phyloP scores from a whole-genome alignment of 352 stramenopile species.

The Globisporangium solare region DNA sequence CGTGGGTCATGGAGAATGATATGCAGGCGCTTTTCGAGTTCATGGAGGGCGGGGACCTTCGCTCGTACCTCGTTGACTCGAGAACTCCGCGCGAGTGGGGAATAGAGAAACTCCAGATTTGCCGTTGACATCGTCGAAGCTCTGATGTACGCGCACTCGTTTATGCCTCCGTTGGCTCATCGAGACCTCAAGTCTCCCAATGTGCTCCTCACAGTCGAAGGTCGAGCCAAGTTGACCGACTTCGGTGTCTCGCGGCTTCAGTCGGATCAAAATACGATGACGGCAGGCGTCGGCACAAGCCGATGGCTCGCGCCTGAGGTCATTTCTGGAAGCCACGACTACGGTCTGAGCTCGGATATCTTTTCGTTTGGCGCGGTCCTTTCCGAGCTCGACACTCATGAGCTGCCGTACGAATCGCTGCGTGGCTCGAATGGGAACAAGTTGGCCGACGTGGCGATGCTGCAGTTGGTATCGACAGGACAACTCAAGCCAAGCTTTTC shows the following conservation, averaged over 20 bases:
- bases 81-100: neutral
- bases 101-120: constrained; percentile 16
- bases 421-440: constrained; percentile 18
- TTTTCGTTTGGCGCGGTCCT: constrained; percentile 34
- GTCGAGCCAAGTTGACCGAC: constrained; percentile 18
- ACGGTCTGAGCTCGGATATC: neutral
- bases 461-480: constrained; percentile 28
- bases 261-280: constrained; percentile 14
- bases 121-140: constrained; percentile 14
- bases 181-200: constrained; percentile 21
- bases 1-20: constrained; percentile 11
- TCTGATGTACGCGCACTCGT: constrained; percentile 11
- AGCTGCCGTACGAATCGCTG: constrained; percentile 27
- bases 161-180: constrained; percentile 16
- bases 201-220: constrained; percentile 13
- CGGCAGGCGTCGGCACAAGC: constrained; percentile 16
- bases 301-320: constrained; percentile 22
- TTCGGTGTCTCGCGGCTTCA: constrained; percentile 18
- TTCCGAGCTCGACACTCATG: constrained; percentile 42
- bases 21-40: constrained; percentile 15
- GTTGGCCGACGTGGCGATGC: constrained; percentile 26
- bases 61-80: constrained; percentile 4
- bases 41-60: constrained; percentile 13
- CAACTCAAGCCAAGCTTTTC: constrained; percentile 28
- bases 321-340: constrained; percentile 33